Evolutionary conservation across 305 asterid genomes (phyloP), one percentile per base, ranked within the genome.

Genomic region (Ilex paraguariensis): DNA sequence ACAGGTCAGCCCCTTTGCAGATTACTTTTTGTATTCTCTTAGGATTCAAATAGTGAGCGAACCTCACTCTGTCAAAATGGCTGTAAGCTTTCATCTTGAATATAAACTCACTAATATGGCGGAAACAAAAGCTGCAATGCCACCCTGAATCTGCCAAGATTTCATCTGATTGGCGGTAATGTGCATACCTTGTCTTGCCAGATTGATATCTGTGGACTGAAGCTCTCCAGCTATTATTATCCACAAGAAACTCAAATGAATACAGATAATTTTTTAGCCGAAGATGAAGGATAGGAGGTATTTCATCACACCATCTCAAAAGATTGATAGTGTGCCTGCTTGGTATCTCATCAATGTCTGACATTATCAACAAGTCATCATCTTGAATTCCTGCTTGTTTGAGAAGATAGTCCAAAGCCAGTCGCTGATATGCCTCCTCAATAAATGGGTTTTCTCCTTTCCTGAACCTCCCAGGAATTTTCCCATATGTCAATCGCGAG

Each of bases 71-170:
- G 53, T 84, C 91, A 1, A 66, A 78, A 59, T 84, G 91, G 80
- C 91, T 84, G 54, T 84, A 84, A 6, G 92, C 92, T 66, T 82
- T 85, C 93, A 85, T 85, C 72, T 85, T 85, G 81, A 85, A 85
- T 15, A 85, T 63, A 55, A 85, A 85, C 61, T 85, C 93, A 15
- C 71, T 71, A 21, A 85, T 59, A 15, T 60, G 68, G 1, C 84
- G 82, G 60, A 84, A 84, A 66, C 86, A 84, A 48, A 84, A 81
- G 81, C 87, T 84, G 11, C 87, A 81, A 70, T 85, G 93, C 93
- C 89, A 82, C 44, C 93, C 89, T 13, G 89, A 70, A 57, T 85
- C 93, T 0, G 81, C 76, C 48, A 85, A 42, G 15, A 80, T 64
- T 39, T 74, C 62, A 63, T 82, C 84, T 0, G 85, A 66, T 58